phyloP scores from a whole-genome alignment of 2,329 filamentous ascomycete genomes.

The Blumeriella jaapii region DNA sequence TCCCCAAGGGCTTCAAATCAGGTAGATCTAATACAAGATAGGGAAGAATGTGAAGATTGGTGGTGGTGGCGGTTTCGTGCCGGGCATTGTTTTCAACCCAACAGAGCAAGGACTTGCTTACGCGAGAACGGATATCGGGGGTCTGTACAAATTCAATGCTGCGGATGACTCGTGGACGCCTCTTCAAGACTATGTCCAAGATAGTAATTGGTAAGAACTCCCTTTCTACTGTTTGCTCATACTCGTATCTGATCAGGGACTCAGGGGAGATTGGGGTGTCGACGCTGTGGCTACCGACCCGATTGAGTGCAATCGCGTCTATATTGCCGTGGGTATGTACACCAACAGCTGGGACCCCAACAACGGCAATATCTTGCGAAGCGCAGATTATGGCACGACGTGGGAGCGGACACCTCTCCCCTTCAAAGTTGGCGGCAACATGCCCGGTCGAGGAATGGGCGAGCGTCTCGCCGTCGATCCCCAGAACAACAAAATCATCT shows the following conservation, averaged over 20 bases:
- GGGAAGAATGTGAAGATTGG: constrained; percentile 5
- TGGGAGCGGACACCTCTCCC: constrained; percentile 38
- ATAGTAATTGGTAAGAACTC: constrained; percentile 13
- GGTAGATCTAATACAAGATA: too few species aligned
- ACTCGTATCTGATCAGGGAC: background rate
- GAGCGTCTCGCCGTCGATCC: constrained; percentile 48
- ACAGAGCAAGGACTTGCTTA: constrained; percentile 39
- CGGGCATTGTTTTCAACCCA: constrained; percentile 46
- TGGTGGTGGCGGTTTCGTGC: constrained; percentile 43
- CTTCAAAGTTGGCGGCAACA: constrained; percentile 51
- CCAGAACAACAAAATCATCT: constrained; percentile 42
- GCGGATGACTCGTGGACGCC: constrained; percentile 43
- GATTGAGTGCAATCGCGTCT: constrained; percentile 39
- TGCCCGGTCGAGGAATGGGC: constrained; percentile 48
- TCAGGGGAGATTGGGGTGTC: constrained; percentile 43
- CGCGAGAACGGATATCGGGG: constrained; percentile 45
- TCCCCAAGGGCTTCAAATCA: too few species aligned
- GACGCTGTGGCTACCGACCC: constrained; percentile 46
- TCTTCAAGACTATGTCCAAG: constrained; percentile 33
- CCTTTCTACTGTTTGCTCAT: background rate
- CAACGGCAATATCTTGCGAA: constrained; percentile 41
- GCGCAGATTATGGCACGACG: constrained; percentile 40
- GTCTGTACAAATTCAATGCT: constrained; percentile 42
- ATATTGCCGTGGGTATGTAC: constrained; percentile 44
- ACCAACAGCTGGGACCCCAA: constrained; percentile 48